These are phyloP conservation scores for Stagonosporopsis cucurbitacearum DNA, from an alignment of 2,329 filamentous ascomycete genomes.

Conservation along the genomic window DNA sequence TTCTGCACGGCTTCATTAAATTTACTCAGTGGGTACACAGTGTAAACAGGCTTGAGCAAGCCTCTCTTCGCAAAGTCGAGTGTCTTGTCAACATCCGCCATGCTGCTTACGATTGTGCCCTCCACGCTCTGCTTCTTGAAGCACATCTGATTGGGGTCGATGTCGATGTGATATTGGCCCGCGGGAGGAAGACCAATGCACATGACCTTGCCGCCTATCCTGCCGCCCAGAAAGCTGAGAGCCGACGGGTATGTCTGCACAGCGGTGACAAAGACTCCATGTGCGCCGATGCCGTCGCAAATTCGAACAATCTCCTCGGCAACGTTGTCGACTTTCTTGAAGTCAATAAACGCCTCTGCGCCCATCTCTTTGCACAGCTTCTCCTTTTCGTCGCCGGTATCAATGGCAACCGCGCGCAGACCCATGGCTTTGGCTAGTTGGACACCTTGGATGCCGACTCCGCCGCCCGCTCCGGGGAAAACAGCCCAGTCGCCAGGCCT, in stretches of 20 bases:
- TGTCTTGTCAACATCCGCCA: conserved; percentile 56
- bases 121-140: conserved; percentile 46
- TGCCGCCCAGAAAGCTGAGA: conserved; percentile 48
- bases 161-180: conserved; percentile 38
- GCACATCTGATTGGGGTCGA: conserved; percentile 45
- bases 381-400: conserved; percentile 46
- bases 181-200: conserved; percentile 56
- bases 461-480: conserved; percentile 62
- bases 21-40: conserved; percentile 55
- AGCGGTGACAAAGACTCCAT: conserved; percentile 50
- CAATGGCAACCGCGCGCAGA: conserved; percentile 45
- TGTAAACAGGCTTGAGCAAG: conserved; percentile 57
- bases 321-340: conserved; percentile 42
- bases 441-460: conserved; percentile 65
- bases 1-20: conserved; percentile 61
- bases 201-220: conserved; percentile 61
- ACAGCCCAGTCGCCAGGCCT: conserved; percentile 61
- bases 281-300: conserved; percentile 47
- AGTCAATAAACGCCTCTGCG: conserved; percentile 50
- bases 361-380: conserved; percentile 44
- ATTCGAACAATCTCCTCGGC: conserved; percentile 43
- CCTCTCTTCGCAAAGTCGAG: conserved; percentile 59
- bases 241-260: conserved; percentile 42
- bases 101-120: conserved; percentile 54
- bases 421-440: conserved; percentile 53